Evolutionary conservation across 2,329 filamentous ascomycete species (phyloP), one percentile per base, ranked within the genome.

Genomic region (Parasarocladium wereldwijsianum): DNA sequence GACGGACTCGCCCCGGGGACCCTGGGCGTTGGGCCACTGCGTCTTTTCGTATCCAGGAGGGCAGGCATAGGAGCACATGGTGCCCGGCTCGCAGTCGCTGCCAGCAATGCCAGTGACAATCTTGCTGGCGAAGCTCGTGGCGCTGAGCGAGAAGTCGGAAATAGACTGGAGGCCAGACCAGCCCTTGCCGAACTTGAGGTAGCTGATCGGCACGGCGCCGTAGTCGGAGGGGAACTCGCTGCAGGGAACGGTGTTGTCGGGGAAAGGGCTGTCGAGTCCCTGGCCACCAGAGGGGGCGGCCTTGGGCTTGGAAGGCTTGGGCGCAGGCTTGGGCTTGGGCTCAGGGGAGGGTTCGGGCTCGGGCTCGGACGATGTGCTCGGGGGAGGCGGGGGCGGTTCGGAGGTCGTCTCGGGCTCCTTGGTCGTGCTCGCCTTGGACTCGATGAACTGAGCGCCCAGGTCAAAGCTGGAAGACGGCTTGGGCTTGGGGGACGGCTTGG

Each of bases 1-100:
- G 32, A 94, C 66, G 15, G 86, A 93, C 62, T 96, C 74, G 38
- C 76, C 76, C 30, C 73, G 83, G 21, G 62, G 47, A 33, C 87
- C 90, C 61, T 96, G 90, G 19, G 67, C 54, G 8, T 49, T 42
- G 26, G 90, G 84, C 79, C 85, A 96, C 51, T 96, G 87, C 3
- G 78, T 69, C 70, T 94, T 94, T 54, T 90, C 75, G 56, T 90
- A 93, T 26, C 87, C 87, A 17, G 75, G 58, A n/a, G 83, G 80
- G 63, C 90, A 98, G 33, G 83, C 76, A 47, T 96, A 96, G 2
- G 86, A 93, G 66, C 87, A 94, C 65, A 86, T 85, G 34, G 63
- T 57, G 28, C 73, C 76, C 8, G 62, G 44, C 7, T 44, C 51
- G 58, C 83, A 87, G 36, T 54, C 54, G 11, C 70, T 55, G 11